A percentile compares a stretch with the other conserved stretches of the same genome.
Evolutionary conservation across 192 early-diverging fungal species (phyloP).

Genomic region (Coemansia sp.): DNA sequence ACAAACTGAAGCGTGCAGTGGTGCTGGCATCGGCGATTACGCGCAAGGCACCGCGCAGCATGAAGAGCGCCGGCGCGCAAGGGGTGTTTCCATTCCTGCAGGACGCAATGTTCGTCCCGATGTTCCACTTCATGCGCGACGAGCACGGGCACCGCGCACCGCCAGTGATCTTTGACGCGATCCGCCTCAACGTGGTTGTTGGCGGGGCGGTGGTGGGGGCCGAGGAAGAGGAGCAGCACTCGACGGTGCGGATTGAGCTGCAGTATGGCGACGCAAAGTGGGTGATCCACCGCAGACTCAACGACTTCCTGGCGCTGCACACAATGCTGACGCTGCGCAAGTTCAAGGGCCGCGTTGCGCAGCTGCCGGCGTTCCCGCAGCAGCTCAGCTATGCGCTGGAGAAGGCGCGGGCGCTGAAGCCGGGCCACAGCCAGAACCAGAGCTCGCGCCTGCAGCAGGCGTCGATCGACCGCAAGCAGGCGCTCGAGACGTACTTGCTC

Average conservation of each 20-base stretch:
- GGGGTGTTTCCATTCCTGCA: constrained; percentile 57
- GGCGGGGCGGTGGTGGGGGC: background rate
- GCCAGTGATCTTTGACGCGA: constrained; percentile 58
- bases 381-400: constrained; percentile 49
- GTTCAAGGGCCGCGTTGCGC: constrained; percentile 52
- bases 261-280: constrained; percentile 81
- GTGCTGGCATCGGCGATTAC: constrained; percentile 52
- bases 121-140: constrained; percentile 58
- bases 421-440: constrained; percentile 24
- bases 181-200: constrained; percentile 38
- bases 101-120: constrained; percentile 58
- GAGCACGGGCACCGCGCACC: constrained; percentile 53
- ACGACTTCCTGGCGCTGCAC: constrained; percentile 72
- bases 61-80: constrained; percentile 38
- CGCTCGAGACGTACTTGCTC: constrained; percentile 65
- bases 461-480: constrained; percentile 57
- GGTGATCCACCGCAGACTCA: constrained; percentile 66
- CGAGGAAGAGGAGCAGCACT: constrained; percentile 55
- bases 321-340: constrained; percentile 59
- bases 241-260: constrained; percentile 69
- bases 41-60: constrained; percentile 34
- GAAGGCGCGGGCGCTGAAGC: constrained; percentile 38
- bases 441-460: constrained; percentile 41
- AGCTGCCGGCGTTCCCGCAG: constrained; percentile 50
- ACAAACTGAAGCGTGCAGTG: constrained; percentile 51